phyloP scores from a whole-genome alignment of 176 grass and related monocot genomes.

The Tuctoria greenei region DNA sequence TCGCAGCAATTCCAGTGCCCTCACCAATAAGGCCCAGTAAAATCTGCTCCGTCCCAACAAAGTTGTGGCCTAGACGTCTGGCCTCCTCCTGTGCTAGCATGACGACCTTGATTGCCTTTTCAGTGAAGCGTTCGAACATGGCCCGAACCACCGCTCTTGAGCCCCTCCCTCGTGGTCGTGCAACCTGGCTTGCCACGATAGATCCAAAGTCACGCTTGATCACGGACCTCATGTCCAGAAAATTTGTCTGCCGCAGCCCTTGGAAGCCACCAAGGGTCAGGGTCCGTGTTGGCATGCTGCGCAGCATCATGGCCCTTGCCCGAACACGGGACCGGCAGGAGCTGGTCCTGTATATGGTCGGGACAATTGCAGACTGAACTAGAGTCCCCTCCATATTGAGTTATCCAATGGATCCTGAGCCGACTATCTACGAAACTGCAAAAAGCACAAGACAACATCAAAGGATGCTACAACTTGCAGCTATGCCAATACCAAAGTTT shows the following conservation, averaged over 20 bases:
- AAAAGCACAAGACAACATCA: not conserved
- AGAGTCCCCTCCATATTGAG: constrained; percentile 70
- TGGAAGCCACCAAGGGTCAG: constrained; percentile 61
- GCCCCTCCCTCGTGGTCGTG: constrained; percentile 36
- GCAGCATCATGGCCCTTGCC: constrained; percentile 45
- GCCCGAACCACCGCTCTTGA: constrained; percentile 62
- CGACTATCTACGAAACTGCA: constrained; percentile 3
- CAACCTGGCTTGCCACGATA: constrained; percentile 56
- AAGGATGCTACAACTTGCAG: not conserved
- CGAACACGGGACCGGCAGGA: constrained; percentile 31
- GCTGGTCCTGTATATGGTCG: constrained; percentile 42
- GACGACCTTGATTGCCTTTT: constrained; percentile 97
- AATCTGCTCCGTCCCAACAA: constrained; percentile 96
- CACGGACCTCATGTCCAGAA: constrained; percentile 46
- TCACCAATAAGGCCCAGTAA: constrained; percentile 84
- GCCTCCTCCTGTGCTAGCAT: constrained; percentile 98
- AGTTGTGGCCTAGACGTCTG: constrained; percentile 82
- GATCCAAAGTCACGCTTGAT: constrained; percentile 46
- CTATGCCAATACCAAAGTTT: not conserved
- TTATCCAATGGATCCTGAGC: not conserved
- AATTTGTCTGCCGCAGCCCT: constrained; percentile 56
- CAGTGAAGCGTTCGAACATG: constrained; percentile 89
- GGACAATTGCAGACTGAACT: constrained; percentile 68
- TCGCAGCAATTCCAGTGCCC: constrained; percentile 87
- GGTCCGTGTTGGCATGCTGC: constrained; percentile 38